These are phyloP conservation scores for Schizophyllum amplum DNA, from an alignment of 1,284 basidiomycete genomes.

Conservation along the genomic window DNA sequence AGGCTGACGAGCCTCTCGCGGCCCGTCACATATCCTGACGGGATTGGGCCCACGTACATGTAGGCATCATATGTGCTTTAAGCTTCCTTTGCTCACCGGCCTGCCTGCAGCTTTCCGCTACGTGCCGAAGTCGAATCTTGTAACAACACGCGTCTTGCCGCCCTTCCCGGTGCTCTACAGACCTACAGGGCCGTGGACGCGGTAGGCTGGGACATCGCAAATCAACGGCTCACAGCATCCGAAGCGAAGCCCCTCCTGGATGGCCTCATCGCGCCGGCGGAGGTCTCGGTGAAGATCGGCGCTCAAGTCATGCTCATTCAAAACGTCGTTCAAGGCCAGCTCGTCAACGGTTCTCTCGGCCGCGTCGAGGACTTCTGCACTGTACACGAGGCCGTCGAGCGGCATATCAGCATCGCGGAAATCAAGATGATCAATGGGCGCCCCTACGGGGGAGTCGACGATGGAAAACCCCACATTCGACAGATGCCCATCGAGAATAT, in stretches of 20 bases:
- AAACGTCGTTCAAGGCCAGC: conserved; percentile 55
- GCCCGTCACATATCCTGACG: conserved; percentile 52
- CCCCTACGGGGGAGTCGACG: neutral
- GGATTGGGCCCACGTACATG: conserved; percentile 71
- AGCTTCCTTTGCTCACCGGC: neutral
- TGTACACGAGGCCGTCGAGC: conserved; percentile 23
- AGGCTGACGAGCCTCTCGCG: conserved; percentile 53
- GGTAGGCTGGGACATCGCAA: conserved; percentile 22
- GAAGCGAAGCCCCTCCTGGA: conserved; percentile 20
- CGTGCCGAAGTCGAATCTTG: conserved; percentile 75
- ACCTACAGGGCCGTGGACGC: conserved; percentile 24
- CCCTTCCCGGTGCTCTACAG: conserved; percentile 27
- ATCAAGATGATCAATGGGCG: conserved; percentile 9
- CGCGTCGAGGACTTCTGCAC: conserved; percentile 56
- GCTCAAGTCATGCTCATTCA: conserved; percentile 52
- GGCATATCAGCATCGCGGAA: conserved; percentile 20
- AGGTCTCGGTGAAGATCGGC: conserved; percentile 28
- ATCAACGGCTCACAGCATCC: conserved; percentile 16
- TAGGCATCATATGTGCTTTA: conserved; percentile 22
- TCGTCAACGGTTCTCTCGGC: conserved; percentile 80
- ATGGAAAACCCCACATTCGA: neutral
- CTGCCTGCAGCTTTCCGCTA: conserved; percentile 56
- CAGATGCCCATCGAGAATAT: conserved; percentile 1
- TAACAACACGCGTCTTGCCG: conserved; percentile 55
- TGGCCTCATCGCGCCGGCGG: conserved; percentile 19